Evolutionary conservation across 176 grass and related monocot genomes (phyloP), one percentile per base, ranked within the genome.

Genomic region (Aegilops bicornis): DNA sequence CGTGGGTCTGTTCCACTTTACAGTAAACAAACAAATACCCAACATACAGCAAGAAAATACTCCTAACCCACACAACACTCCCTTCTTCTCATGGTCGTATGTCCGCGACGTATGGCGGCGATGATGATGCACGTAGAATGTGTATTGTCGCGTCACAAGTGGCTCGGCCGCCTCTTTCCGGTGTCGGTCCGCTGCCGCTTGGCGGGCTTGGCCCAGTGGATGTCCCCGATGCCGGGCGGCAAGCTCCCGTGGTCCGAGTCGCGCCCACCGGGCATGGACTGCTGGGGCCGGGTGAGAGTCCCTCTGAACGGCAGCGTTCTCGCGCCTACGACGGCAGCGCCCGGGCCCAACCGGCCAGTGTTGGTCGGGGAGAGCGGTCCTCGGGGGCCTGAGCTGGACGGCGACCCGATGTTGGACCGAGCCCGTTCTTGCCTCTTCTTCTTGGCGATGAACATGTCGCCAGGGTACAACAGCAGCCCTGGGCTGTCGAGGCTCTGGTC

Each of bases 141-240:
- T 82, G 85, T 0, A 1, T 1, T 1, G 50, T 19, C 16, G 50
- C 85, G 80, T 99, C 94, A 99, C 83, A 91, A 52, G 47, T 94
- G 97, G 82, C 97, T 99, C 1, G 94, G 90, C 87, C 97, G 77
- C 83, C 97, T 94, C 75, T 94, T 99, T 58, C 97, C 89, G 3
- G 60, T 91, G 77, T 99, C 97, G 5, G 97, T 96, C 81, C 97
- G 92, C 87, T 42, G 82, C 85, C 87, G 91, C 89, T 96, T 97
- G 73, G 85, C 92, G 72, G 94, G 92, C 73, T 94, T 97, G 7
- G 94, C 97, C 97, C 97, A 97, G 33, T 97, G 97, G 78, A 99
- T 90, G 69, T 94, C 97, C n/a, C 92, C 94, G 25, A 96, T 96
- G 63, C 92, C 91, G 0, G 83, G 85, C 0, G 79, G 83, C 0